phyloP scores from a whole-genome alignment of 2,329 filamentous ascomycete genomes.

The Fusarium marasasianum region DNA sequence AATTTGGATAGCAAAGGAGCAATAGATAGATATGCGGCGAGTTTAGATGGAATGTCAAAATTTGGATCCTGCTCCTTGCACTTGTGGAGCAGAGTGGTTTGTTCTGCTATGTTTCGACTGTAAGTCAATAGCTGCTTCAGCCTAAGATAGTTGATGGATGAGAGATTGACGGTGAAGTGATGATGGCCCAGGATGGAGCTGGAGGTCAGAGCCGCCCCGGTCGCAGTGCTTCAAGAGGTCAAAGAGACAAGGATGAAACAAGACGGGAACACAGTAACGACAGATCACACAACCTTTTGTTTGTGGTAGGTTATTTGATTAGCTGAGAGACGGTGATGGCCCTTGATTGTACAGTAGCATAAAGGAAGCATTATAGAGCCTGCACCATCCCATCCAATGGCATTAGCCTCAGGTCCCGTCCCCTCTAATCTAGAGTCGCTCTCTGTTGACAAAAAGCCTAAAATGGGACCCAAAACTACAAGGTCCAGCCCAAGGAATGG shows the following conservation, averaged over 20 bases:
- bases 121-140: constrained; percentile 9
- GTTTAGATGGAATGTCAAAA: constrained; percentile 25
- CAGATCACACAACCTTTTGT: not conserved
- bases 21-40: constrained; percentile 29
- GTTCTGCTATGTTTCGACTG: constrained; percentile 5
- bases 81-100: constrained; percentile 18
- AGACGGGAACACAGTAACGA: constrained; percentile 9
- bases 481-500: constrained; percentile 20
- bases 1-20: constrained; percentile 6
- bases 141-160: constrained; percentile 12
- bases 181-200: constrained; percentile 3
- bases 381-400: not conserved
- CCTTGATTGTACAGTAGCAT: not conserved
- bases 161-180: constrained; percentile 37
- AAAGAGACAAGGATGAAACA: constrained; percentile 26
- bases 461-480: constrained; percentile 1
- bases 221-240: constrained; percentile 14
- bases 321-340: not conserved
- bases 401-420: not conserved
- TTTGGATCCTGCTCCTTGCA: not conserved
- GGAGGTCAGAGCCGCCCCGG: constrained; percentile 20
- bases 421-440: not conserved
- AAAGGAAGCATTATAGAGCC: not conserved
- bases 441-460: constrained; percentile 14
- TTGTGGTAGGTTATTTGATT: constrained; percentile 1